Conservation (phyloP, 352 stramenopile species). For the Phytophthora sansomeana region DNA sequence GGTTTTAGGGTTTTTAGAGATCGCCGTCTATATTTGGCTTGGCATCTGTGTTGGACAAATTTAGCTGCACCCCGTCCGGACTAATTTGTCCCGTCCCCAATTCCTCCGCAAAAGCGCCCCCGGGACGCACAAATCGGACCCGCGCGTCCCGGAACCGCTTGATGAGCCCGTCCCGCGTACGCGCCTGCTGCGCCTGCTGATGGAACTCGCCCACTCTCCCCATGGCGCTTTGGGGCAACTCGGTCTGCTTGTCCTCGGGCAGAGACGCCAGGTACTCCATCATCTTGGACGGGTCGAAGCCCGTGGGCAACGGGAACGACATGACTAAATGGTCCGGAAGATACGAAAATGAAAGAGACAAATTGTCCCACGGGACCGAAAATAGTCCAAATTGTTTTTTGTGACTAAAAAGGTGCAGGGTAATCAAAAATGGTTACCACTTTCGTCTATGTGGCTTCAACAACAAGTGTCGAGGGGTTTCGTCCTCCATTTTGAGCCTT, state of each 20-base stretch:
- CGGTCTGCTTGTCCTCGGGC: constrained; percentile 4
- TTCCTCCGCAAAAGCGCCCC: constrained; percentile 22
- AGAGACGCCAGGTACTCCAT: constrained; percentile 22
- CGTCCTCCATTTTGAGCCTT: constrained; percentile 23
- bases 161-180: constrained; percentile 23
- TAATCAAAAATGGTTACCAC: too few relatives aligned
- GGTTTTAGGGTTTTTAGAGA: constrained; percentile 28
- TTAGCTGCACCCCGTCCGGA: not conserved
- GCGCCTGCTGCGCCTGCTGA: not conserved
- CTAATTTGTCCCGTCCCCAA: too few relatives aligned
- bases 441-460: too few relatives aligned
- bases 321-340: too few relatives aligned
- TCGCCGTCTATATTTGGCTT: constrained; percentile 18
- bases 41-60: constrained; percentile 1
- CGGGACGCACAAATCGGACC: constrained; percentile 23
- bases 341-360: too few relatives aligned
- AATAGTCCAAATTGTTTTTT: too few relatives aligned
- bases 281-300: constrained; percentile 15
- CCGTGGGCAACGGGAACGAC: constrained; percentile 15
- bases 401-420: too few relatives aligned
- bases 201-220: not conserved
- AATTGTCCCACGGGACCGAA: too few relatives aligned
- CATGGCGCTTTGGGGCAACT: constrained; percentile 3
- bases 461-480: constrained; percentile 11
- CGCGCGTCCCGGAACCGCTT: constrained; percentile 32